Conservation (phyloP, 331 rosid species). For the Malus hybrid region DNA sequence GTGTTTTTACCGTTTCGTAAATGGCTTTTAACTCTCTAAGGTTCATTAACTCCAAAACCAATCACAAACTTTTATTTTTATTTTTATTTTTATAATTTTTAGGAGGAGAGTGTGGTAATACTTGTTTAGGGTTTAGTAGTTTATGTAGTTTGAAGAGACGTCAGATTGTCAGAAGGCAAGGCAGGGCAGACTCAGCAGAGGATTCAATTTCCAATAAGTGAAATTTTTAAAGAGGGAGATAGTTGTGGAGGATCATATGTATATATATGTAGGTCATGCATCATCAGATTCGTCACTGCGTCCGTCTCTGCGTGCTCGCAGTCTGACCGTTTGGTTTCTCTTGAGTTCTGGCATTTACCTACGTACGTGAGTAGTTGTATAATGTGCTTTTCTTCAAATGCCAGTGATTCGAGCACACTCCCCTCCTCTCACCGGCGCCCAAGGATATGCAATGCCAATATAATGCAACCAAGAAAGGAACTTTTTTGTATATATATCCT, state of each 20-base stretch:
- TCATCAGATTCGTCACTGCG: too few relatives aligned
- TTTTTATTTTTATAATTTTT: too few relatives aligned
- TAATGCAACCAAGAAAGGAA: not conserved
- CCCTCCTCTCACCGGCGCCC: not conserved
- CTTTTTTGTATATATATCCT: not conserved
- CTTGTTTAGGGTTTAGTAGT: not conserved
- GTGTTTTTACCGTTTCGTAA: too few relatives aligned
- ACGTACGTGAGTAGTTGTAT: too few relatives aligned
- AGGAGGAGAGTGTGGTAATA: not conserved
- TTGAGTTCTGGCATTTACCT: too few relatives aligned
- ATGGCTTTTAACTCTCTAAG: not conserved
- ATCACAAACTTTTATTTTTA: too few relatives aligned
- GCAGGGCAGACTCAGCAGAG: not conserved
- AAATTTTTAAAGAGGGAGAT: not conserved
- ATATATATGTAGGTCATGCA: too few relatives aligned
- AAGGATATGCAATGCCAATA: not conserved
- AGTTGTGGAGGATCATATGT: not conserved
- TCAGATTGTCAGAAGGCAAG: slow-evolving; percentile 10
- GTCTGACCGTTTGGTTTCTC: too few relatives aligned
- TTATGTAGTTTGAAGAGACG: slow-evolving; percentile 16
- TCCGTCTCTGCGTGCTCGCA: too few relatives aligned
- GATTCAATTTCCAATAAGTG: slow-evolving; percentile 33
- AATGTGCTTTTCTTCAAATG: slow-evolving; percentile 1
- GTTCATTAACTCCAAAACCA: not conserved
- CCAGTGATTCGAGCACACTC: slow-evolving; percentile 1